Conservation (phyloP, 352 stramenopile species). For the Phytophthora agathidicida region DNA sequence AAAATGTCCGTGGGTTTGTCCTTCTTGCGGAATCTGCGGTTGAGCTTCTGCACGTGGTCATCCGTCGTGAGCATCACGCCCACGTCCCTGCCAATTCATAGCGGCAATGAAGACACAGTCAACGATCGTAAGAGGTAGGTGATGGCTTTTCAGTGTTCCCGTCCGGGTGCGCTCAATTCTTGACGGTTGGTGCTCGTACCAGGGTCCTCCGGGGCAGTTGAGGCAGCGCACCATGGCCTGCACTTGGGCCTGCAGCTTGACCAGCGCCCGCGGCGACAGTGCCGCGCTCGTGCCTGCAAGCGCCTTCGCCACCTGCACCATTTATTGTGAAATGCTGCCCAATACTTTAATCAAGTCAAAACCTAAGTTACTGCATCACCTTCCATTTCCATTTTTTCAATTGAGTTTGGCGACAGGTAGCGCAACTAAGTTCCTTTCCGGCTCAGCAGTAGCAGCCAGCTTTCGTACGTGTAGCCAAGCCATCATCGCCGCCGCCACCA, state of each 20-base stretch:
- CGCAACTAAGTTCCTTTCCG: neutral
- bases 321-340: slow-evolving; percentile 1
- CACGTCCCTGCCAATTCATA: slow-evolving; percentile 52
- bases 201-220: slow-evolving; percentile 61
- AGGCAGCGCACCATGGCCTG: slow-evolving; percentile 75
- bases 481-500: neutral
- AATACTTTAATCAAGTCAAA: slow-evolving; percentile 25
- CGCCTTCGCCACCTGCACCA: slow-evolving; percentile 69
- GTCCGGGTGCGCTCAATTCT: neutral
- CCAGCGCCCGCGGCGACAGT: slow-evolving; percentile 45
- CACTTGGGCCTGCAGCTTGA: slow-evolving; percentile 62
- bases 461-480: too few species aligned
- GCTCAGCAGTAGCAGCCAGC: too few species aligned
- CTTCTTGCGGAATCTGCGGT: slow-evolving; percentile 74
- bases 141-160: neutral
- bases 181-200: slow-evolving; percentile 42
- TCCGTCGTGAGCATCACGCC: slow-evolving; percentile 84
- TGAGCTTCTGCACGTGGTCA: slow-evolving; percentile 76
- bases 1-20: slow-evolving; percentile 85
- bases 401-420: neutral
- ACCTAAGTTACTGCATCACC: too few species aligned
- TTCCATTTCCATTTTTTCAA: too few species aligned
- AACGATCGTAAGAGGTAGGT: neutral
- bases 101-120: neutral
- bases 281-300: slow-evolving; percentile 43